Evolutionary conservation across 2,329 filamentous ascomycete genomes (phyloP).

Genomic region (Beauveria sp.): DNA sequence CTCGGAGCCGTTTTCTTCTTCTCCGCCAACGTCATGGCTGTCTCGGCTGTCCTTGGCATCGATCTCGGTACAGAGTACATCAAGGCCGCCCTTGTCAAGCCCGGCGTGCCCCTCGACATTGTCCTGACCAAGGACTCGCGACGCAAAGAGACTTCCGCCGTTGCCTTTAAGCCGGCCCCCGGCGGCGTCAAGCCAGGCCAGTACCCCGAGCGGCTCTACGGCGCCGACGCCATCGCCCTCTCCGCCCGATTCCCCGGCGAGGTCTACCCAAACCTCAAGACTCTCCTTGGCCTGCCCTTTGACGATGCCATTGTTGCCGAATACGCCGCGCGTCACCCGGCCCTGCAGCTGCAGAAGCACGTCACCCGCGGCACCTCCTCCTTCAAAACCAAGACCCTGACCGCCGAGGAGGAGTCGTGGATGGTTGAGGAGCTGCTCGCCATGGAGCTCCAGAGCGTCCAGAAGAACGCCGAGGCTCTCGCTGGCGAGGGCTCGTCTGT

Average conservation of each 20-base stretch:
- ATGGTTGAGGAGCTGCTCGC: slow-evolving; percentile 89
- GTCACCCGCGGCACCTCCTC: slow-evolving; percentile 60
- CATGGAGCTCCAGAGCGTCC: slow-evolving; percentile 92
- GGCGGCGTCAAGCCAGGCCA: slow-evolving; percentile 52
- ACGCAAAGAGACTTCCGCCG: slow-evolving; percentile 84
- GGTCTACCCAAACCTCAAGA: slow-evolving; percentile 90
- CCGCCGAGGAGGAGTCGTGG: slow-evolving; percentile 55
- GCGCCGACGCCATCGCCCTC: slow-evolving; percentile 82
- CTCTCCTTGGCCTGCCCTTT: slow-evolving; percentile 68
- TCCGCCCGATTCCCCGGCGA: slow-evolving; percentile 84
- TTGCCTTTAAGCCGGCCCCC: slow-evolving; percentile 86
- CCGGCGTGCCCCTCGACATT: slow-evolving; percentile 93
- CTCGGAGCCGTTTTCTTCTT: slow-evolving; percentile 31
- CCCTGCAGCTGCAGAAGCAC: slow-evolving; percentile 58
- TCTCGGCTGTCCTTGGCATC: slow-evolving; percentile 76
- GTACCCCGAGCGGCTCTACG: slow-evolving; percentile 87
- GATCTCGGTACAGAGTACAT: slow-evolving; percentile 96
- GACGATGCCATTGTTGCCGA: slow-evolving; percentile 55
- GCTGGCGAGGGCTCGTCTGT: slow-evolving; percentile 69
- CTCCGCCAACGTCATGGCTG: slow-evolving; percentile 41
- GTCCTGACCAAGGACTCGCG: slow-evolving; percentile 97
- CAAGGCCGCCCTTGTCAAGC: slow-evolving; percentile 93
- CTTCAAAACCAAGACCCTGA: slow-evolving; percentile 70
- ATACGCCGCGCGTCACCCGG: slow-evolving; percentile 72
- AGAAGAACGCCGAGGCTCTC: slow-evolving; percentile 76